phyloP scores from a whole-genome alignment of 257 asterid species.

The Voacanga thouarsii region DNA sequence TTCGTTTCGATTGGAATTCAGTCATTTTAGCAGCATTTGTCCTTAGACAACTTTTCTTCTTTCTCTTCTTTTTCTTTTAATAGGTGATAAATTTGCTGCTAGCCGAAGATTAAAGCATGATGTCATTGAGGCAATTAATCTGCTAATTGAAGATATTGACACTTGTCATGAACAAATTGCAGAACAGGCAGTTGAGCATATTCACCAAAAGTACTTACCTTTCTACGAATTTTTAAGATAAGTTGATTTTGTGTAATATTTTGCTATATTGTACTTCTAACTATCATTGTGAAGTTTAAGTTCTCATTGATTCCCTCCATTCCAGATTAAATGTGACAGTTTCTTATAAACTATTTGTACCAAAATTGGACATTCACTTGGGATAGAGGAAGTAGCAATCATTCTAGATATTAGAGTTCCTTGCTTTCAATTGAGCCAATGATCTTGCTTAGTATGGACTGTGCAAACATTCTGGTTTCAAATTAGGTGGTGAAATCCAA shows the following conservation, averaged over 20 bases:
- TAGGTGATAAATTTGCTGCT: constrained; percentile 62
- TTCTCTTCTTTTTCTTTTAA: constrained; percentile 25
- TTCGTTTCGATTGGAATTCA: background rate
- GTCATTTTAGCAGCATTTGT: constrained; percentile 8
- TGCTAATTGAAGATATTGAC: constrained; percentile 73
- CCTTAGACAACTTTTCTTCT: constrained; percentile 17
- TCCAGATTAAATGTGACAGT: too few relatives aligned
- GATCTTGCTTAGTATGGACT: background rate
- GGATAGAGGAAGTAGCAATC: too few relatives aligned
- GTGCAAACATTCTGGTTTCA: too few relatives aligned
- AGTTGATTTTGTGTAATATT: background rate
- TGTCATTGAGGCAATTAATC: constrained; percentile 83
- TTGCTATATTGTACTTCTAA: too few relatives aligned
- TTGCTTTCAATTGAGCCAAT: too few relatives aligned
- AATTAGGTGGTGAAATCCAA: too few relatives aligned
- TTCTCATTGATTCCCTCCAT: too few relatives aligned
- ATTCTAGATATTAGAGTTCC: too few relatives aligned
- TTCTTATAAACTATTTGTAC: too few relatives aligned
- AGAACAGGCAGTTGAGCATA: constrained; percentile 87
- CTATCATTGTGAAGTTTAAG: too few relatives aligned
- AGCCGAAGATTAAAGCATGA: constrained; percentile 76
- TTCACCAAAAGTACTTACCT: constrained; percentile 70
- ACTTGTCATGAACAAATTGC: constrained; percentile 87
- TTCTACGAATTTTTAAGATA: background rate
- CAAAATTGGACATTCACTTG: too few relatives aligned